These are phyloP conservation scores for Gossypioides kirkii DNA, from an alignment of 345 rosid genomes.

Conservation along the genomic window DNA sequence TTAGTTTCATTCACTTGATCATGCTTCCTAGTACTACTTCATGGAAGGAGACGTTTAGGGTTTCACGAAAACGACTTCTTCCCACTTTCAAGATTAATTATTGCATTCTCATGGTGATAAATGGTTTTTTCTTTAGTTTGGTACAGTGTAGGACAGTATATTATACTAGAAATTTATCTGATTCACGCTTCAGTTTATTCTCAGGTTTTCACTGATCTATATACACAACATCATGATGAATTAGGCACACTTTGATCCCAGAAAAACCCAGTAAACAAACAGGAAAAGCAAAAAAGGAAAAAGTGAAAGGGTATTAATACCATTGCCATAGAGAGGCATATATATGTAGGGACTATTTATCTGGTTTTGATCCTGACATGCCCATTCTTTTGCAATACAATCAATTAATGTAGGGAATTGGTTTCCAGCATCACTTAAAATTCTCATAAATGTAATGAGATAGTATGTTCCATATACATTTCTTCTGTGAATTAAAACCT, in stretches of 20 bases:
- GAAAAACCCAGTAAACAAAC: background rate
- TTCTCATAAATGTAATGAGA: background rate
- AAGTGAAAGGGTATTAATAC: background rate
- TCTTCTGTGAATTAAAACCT: background rate
- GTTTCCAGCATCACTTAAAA: background rate
- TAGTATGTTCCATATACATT: background rate
- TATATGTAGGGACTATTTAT: background rate
- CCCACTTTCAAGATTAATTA: background rate
- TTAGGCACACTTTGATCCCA: background rate
- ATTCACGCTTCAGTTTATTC: background rate
- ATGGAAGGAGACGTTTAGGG: background rate
- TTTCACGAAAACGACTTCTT: too few species aligned
- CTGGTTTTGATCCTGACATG: background rate
- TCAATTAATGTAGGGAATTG: background rate
- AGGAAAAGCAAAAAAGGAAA: background rate
- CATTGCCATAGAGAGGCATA: background rate
- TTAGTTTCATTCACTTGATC: too few species aligned
- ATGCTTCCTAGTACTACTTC: background rate
- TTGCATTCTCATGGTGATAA: background rate
- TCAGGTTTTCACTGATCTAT: background rate
- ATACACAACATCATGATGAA: background rate
- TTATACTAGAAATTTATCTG: background rate
- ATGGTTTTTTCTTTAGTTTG: background rate
- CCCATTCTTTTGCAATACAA: background rate
- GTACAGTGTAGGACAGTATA: background rate